phyloP scores from a whole-genome alignment of 345 rosid genomes.

The Lepidium aucheri region DNA sequence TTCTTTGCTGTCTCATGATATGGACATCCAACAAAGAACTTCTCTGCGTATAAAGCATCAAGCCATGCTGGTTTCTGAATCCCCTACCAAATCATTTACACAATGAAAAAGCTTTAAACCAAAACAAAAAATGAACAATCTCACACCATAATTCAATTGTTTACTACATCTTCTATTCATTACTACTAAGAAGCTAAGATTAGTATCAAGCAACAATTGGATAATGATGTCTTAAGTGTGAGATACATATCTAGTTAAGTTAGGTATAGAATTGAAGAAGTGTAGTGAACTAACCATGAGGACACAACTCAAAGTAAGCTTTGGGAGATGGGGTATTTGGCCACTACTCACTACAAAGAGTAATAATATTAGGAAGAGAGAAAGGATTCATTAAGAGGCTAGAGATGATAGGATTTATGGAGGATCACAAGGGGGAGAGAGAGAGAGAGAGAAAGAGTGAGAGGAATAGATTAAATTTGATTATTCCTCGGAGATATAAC shows the following conservation, averaged over 20 bases:
- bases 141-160: slow-evolving; percentile 2
- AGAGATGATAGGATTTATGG: slow-evolving; percentile 51
- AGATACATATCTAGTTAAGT: neutral
- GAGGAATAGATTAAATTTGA: slow-evolving; percentile 23
- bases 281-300: slow-evolving; percentile 46
- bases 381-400: slow-evolving; percentile 7
- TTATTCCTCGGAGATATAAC: slow-evolving; percentile 47
- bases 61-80: slow-evolving; percentile 88
- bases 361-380: slow-evolving; percentile 23
- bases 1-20: slow-evolving; percentile 78
- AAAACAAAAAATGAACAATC: neutral
- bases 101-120: neutral
- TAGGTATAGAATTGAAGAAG: neutral
- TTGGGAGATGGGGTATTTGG: slow-evolving; percentile 12
- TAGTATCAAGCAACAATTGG: neutral
- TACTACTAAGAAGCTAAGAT: neutral
- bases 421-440: slow-evolving; percentile 46
- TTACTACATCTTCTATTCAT: neutral
- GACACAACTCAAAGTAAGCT: slow-evolving; percentile 20
- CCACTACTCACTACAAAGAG: slow-evolving; percentile 24
- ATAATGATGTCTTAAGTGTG: neutral
- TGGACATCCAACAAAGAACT: slow-evolving; percentile 69
- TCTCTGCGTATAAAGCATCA: slow-evolving; percentile 74
- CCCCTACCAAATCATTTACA: slow-evolving; percentile 35
- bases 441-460: slow-evolving; percentile 29